A percentile compares a stretch with the other conserved stretches of the same genome.
These are phyloP conservation scores for Nakazawaea ambrosiae DNA, from an alignment of 805 yeast genomes.

Conservation along the genomic window DNA sequence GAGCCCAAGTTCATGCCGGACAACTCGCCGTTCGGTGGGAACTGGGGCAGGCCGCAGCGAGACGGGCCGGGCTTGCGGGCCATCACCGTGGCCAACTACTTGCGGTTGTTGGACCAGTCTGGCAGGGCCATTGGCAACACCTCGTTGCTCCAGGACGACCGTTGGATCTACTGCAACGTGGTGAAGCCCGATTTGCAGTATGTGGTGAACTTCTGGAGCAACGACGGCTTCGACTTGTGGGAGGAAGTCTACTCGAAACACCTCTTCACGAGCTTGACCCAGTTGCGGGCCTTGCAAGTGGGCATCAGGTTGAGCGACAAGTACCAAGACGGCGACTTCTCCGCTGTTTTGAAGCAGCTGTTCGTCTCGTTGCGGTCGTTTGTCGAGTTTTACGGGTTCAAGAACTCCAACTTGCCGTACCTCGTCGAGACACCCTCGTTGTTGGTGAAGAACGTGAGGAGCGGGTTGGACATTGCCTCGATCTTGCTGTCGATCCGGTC, in stretches of 20 bases:
- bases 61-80: constrained; percentile 90
- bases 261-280: constrained; percentile 73
- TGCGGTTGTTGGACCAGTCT: constrained; percentile 33
- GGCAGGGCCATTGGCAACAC: constrained; percentile 18
- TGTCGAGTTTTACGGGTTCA: constrained; percentile 34
- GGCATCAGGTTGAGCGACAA: constrained; percentile 38
- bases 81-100: constrained; percentile 50
- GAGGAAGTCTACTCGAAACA: constrained; percentile 77
- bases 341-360: constrained; percentile 20
- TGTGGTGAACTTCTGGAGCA: constrained; percentile 53
- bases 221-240: constrained; percentile 82
- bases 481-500: constrained; percentile 42
- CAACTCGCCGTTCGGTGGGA: constrained; percentile 50
- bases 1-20: constrained; percentile 83
- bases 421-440: constrained; percentile 63
- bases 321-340: constrained; percentile 24
- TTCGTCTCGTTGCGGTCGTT: constrained; percentile 30
- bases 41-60: constrained; percentile 95
- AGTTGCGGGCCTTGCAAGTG: constrained; percentile 57
- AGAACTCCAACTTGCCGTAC: constrained; percentile 37
- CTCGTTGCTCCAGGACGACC: constrained; percentile 21
- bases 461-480: constrained; percentile 77
- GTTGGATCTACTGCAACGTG: constrained; percentile 17
- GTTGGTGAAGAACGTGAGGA: constrained; percentile 34
- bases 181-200: constrained; percentile 68